Base-by-base conservation (phyloP, 257 asterid species). In the Oldenlandia corymbosa region DNA sequence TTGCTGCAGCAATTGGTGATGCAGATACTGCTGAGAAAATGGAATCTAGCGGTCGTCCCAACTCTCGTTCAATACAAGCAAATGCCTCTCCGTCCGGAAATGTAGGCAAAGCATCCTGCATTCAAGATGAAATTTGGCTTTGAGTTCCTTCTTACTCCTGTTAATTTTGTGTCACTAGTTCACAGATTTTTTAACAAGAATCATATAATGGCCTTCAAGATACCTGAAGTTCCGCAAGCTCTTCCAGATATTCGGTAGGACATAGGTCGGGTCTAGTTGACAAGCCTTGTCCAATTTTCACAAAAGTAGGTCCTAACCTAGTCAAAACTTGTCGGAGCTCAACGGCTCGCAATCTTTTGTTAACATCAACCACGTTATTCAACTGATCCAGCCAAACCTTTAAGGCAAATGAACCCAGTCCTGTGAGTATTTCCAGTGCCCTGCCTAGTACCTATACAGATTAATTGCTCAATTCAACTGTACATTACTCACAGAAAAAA, bases 1-100 rank as follows among this genome's bases (percentile, higher is more conserved):
- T 93, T 48, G 99, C 99, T 45, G 99, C 99, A 68, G 99, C 99
- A 60, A 93, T 84, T 1, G 99, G 97, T 55, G 96, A 90, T 69
- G 90, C 83, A 58, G 99, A 93, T 80, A 93, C 85, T 50, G 84
- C 78, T 1, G 97, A 85, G 76, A 68, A 90, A 49, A 93, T 62
- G 31, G 96, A 81, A 72, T 93, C 96, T 41, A 93, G 88, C 1
- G 93, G 79, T 18, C 78, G 73, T 17, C 85, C 96, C 82, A 93
- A 77, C 74, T 93, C 95, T 76, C 64, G 83, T 90, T 93, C 99
- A 64, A 93, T 85, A 72, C 97, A 90, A n/a, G 90, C 49, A 81
- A 93, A 87, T 42, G 99, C 99, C 71, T 87, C 96, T 43, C 76
- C 80, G 57, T 93, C 96, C n/a, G 99, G 97, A 79, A 93, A 93